A percentile compares a stretch with the other conserved stretches of the same genome.
These are phyloP conservation scores for Lophium mytilinum DNA, from an alignment of 495 filamentous ascomycete genomes.

Conservation along the genomic window DNA sequence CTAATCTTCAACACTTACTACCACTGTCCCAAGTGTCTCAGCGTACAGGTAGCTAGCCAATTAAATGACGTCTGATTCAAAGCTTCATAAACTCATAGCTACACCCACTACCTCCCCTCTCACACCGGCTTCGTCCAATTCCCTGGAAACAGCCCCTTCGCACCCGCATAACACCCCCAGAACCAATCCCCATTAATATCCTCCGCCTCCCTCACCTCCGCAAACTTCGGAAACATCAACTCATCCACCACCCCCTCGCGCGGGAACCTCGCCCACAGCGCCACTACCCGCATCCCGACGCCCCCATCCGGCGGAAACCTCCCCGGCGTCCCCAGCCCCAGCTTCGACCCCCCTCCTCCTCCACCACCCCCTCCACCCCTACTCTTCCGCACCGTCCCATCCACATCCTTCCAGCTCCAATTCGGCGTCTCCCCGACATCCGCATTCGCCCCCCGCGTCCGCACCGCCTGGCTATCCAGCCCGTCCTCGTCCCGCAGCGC, in stretches of 20 bases:
- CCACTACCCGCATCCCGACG: slow-evolving; percentile 50
- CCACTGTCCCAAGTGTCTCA: no score
- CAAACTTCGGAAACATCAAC: slow-evolving; percentile 71
- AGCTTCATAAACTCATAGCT: no score
- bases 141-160: slow-evolving; percentile 66
- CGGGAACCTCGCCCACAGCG: slow-evolving; percentile 68
- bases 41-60: no score
- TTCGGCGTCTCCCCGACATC: slow-evolving; percentile 1
- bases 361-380: slow-evolving; percentile 1
- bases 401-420: slow-evolving; percentile 27
- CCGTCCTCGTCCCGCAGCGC: slow-evolving; percentile 49
- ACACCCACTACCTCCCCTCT: no score
- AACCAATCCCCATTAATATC: slow-evolving; percentile 85
- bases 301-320: slow-evolving; percentile 65
- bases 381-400: slow-evolving; percentile 28
- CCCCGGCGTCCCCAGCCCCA: not conserved
- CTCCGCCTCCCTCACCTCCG: slow-evolving; percentile 70
- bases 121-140: slow-evolving; percentile 43
- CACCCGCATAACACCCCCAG: slow-evolving; percentile 70
- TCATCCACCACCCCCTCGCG: slow-evolving; percentile 54
- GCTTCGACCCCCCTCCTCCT: not conserved
- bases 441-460: not conserved
- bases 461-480: slow-evolving; percentile 6
- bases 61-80: no score
- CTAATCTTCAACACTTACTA: no score